phyloP scores from a whole-genome alignment of 768 basidiomycete species.

The Trametes maxima region DNA sequence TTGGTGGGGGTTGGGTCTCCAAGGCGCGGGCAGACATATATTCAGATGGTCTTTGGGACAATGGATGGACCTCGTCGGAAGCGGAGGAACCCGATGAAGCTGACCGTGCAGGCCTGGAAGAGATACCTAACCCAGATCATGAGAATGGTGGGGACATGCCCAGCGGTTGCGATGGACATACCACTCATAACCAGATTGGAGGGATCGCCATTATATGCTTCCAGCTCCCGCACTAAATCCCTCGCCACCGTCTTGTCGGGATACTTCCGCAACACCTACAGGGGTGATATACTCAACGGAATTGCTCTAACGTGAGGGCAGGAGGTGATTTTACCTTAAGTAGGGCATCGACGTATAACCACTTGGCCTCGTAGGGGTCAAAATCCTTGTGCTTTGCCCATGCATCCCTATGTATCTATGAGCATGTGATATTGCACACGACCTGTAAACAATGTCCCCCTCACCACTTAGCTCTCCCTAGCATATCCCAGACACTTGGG shows the following conservation, averaged over 20 bases:
- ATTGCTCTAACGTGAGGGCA: neutral
- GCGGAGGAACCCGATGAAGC: constrained; percentile 66
- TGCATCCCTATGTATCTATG: constrained; percentile 66
- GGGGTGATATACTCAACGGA: neutral
- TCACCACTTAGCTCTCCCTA: constrained; percentile 94
- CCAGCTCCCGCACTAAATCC: constrained; percentile 76
- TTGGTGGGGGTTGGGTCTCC: constrained; percentile 17
- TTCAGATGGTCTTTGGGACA: constrained; percentile 23
- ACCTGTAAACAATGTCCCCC: constrained; percentile 19
- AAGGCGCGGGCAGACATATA: constrained; percentile 18
- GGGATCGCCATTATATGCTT: constrained; percentile 72
- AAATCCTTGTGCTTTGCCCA: constrained; percentile 94
- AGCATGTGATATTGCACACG: constrained; percentile 25
- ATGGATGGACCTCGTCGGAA: constrained; percentile 42
- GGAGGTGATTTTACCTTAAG: constrained; percentile 58
- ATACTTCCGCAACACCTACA: constrained; percentile 76
- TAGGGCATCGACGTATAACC: constrained; percentile 86
- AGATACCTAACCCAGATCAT: constrained; percentile 40
- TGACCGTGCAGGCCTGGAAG: constrained; percentile 50
- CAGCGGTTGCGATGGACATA: constrained; percentile 37
- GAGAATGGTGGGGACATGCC: neutral
- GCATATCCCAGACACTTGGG: constrained; percentile 88
- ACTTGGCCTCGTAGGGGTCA: constrained; percentile 78
- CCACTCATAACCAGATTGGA: constrained; percentile 67
- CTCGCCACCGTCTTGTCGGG: constrained; percentile 80